Evolutionary conservation across 371 early-diverging fungal genomes (phyloP).

Genomic region (Rhizopus arrhizus): DNA sequence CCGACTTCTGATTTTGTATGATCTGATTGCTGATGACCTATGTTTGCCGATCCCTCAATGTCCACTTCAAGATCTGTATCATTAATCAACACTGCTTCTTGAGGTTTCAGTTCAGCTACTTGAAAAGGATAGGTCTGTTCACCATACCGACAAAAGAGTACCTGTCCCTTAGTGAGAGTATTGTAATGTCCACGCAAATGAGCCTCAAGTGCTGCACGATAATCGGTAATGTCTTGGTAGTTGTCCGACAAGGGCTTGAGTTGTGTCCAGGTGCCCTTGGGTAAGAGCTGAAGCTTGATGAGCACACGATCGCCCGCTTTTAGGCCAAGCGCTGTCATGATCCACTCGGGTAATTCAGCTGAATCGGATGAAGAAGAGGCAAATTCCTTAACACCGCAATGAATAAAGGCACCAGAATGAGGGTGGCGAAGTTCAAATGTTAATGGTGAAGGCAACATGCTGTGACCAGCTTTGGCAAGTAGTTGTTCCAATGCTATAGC

Average conservation of each 20-base stretch:
- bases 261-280: constrained; percentile 72
- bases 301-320: constrained; percentile 47
- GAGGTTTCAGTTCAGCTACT: constrained; percentile 72
- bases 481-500: constrained; percentile 62
- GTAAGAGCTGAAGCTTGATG: constrained; percentile 55
- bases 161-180: constrained; percentile 72
- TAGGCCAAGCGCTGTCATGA: constrained; percentile 49
- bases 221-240: constrained; percentile 68
- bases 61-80: constrained; percentile 89
- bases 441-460: constrained; percentile 63
- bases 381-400: constrained; percentile 84
- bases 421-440: constrained; percentile 68
- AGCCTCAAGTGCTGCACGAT: constrained; percentile 74
- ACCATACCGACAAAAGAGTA: constrained; percentile 64
- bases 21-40: constrained; percentile 7
- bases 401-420: constrained; percentile 43
- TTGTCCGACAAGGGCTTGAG: constrained; percentile 65
- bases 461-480: constrained; percentile 21
- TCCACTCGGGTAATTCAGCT: constrained; percentile 65
- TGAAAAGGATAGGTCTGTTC: constrained; percentile 58
- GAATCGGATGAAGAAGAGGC: constrained; percentile 47
- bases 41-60: constrained; percentile 51
- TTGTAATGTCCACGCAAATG: constrained; percentile 75
- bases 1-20: constrained; percentile 4
- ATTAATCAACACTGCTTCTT: constrained; percentile 66